These are phyloP conservation scores for Teratosphaeria zuluensis DNA, from an alignment of 2,329 filamentous ascomycete genomes.

Conservation along the genomic window DNA sequence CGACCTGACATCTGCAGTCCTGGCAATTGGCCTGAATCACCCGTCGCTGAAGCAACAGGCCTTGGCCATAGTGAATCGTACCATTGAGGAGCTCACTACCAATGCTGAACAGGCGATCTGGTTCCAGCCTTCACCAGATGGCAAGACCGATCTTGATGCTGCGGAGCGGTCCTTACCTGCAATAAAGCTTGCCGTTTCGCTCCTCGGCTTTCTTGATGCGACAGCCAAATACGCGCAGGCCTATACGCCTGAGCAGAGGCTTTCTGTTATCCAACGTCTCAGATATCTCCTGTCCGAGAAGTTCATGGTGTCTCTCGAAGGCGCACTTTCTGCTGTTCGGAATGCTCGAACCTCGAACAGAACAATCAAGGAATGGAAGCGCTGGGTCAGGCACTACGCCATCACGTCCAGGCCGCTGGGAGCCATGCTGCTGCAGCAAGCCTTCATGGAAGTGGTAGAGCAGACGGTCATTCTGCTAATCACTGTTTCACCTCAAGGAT, in stretches of 20 bases:
- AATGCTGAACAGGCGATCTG: constrained; percentile 46
- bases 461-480: constrained; percentile 19
- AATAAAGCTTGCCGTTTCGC: constrained; percentile 68
- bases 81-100: constrained; percentile 60
- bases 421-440: constrained; percentile 81
- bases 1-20: constrained; percentile 67
- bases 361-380: constrained; percentile 74
- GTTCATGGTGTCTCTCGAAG: constrained; percentile 79
- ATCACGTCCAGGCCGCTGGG: constrained; percentile 63
- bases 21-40: constrained; percentile 71
- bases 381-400: constrained; percentile 73
- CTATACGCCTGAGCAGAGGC: constrained; percentile 66
- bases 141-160: constrained; percentile 11
- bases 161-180: constrained; percentile 17
- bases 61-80: constrained; percentile 57
- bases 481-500: constrained; percentile 9
- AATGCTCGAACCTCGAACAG: constrained; percentile 61
- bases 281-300: constrained; percentile 68
- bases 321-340: constrained; percentile 79
- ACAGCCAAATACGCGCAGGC: constrained; percentile 68
- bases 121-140: constrained; percentile 13
- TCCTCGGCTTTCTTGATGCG: constrained; percentile 85
- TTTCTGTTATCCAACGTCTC: constrained; percentile 62
- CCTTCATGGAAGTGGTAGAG: constrained; percentile 72
- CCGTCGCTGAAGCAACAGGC: constrained; percentile 57